phyloP scores from a whole-genome alignment of 805 yeast species.

The Ogataea saltuana region DNA sequence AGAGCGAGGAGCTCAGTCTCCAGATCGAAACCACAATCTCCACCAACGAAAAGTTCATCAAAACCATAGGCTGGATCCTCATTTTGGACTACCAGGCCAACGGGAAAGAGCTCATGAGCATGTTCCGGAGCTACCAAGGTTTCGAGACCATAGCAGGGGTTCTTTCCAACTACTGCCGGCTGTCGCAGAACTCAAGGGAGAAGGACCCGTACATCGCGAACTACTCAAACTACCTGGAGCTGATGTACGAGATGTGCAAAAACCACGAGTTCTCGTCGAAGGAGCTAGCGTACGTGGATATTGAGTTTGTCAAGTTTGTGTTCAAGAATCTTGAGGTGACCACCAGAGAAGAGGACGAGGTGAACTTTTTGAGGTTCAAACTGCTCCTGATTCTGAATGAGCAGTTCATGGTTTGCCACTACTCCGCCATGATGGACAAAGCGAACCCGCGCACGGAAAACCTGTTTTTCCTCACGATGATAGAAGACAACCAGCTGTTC shows the following conservation, averaged over 20 bases:
- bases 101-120: slow-evolving; percentile 38
- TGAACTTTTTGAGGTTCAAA: slow-evolving; percentile 68
- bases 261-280: slow-evolving; percentile 44
- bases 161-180: slow-evolving; percentile 28
- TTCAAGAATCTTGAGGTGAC: slow-evolving; percentile 45
- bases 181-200: slow-evolving; percentile 41
- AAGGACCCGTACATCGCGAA: slow-evolving; percentile 27
- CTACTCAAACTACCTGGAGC: slow-evolving; percentile 43
- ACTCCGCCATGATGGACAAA: slow-evolving; percentile 28
- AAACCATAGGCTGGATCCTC: slow-evolving; percentile 36
- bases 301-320: slow-evolving; percentile 47
- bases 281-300: slow-evolving; percentile 45
- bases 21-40: slow-evolving; percentile 27
- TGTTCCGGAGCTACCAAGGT: slow-evolving; percentile 54
- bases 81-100: slow-evolving; percentile 26
- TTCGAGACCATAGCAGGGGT: slow-evolving; percentile 41
- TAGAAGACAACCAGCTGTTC: slow-evolving; percentile 43
- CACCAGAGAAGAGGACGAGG: slow-evolving; percentile 52
- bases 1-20: slow-evolving; percentile 19
- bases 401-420: slow-evolving; percentile 73
- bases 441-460: slow-evolving; percentile 30
- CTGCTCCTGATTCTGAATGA: slow-evolving; percentile 77
- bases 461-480: slow-evolving; percentile 57
- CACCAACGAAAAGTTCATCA: slow-evolving; percentile 33
- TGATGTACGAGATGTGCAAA: slow-evolving; percentile 57